Evolutionary conservation across 495 filamentous ascomycete genomes (phyloP).

Genomic region (Aspergillus cristatus): DNA sequence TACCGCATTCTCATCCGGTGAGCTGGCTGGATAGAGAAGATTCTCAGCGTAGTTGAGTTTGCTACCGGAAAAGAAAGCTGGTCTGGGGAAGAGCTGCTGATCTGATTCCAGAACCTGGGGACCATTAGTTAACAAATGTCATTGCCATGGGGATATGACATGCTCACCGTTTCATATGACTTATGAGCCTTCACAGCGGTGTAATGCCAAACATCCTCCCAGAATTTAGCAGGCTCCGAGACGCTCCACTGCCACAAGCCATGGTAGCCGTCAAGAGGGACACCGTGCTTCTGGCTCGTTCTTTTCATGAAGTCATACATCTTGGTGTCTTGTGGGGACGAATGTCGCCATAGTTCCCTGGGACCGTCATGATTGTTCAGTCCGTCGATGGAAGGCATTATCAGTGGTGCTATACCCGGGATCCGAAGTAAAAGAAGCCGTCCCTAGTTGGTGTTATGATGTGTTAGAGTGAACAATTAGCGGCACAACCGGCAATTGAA

Average conservation of each 20-base stretch:
- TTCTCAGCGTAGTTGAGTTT: constrained; percentile 89
- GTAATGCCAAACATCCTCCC: constrained; percentile 80
- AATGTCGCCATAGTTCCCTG: constrained; percentile 63
- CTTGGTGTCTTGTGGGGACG: constrained; percentile 53
- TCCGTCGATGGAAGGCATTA: not conserved
- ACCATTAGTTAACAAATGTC: too few relatives aligned
- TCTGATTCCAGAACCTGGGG: constrained; percentile 57
- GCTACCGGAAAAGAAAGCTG: constrained; percentile 70
- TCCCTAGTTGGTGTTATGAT: too few relatives aligned
- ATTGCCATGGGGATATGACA: too few relatives aligned
- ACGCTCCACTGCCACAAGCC: constrained; percentile 79
- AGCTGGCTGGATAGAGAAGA: constrained; percentile 62
- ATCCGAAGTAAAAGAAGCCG: too few relatives aligned
- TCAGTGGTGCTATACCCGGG: too few relatives aligned
- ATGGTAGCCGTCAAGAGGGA: constrained; percentile 55
- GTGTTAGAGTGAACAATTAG: too few relatives aligned
- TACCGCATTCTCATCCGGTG: constrained; percentile 45
- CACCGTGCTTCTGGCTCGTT: constrained; percentile 56
- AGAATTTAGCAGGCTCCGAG: constrained; percentile 64
- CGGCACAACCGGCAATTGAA: too few relatives aligned
- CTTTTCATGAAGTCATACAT: constrained; percentile 62
- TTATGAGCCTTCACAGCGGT: constrained; percentile 61
- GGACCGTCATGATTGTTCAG: constrained; percentile 14
- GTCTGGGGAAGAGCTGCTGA: constrained; percentile 71
- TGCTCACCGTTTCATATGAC: constrained; percentile 49